phyloP scores from a whole-genome alignment of 192 early-diverging fungal genomes.

The Coemansia sp. region DNA sequence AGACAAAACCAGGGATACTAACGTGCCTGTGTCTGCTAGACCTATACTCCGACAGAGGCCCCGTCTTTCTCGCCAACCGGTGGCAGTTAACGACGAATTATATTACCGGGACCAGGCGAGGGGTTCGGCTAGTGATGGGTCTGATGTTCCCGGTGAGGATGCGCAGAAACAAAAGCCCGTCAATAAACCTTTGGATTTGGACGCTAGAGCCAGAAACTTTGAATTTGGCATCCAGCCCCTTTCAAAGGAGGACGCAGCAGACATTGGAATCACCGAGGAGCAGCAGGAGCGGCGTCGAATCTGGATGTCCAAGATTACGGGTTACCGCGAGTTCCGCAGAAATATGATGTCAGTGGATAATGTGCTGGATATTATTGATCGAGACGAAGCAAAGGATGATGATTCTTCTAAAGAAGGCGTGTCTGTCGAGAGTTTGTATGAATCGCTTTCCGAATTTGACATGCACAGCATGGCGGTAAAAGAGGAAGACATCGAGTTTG shows the following conservation, averaged over 20 bases:
- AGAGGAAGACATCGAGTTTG: constrained; percentile 39
- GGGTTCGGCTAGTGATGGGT: neutral
- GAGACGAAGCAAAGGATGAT: neutral
- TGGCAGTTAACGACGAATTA: no score
- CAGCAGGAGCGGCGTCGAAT: constrained; percentile 40
- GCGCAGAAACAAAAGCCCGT: neutral
- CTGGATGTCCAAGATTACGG: constrained; percentile 46
- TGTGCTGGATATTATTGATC: constrained; percentile 20
- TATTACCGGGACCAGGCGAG: neutral
- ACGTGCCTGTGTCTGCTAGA: neutral
- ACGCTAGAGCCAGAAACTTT: neutral
- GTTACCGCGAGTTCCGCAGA: constrained; percentile 36
- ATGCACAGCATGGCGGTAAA: neutral
- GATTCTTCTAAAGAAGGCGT: neutral
- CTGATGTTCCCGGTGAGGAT: neutral
- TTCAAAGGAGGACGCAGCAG: constrained; percentile 20
- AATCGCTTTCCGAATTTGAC: neutral
- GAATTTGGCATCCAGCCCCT: constrained; percentile 16
- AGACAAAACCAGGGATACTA: neutral
- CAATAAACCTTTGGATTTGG: neutral
- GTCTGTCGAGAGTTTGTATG: neutral
- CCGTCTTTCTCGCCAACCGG: constrained; percentile 14
- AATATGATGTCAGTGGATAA: constrained; percentile 36
- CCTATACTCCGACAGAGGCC: constrained; percentile 21
- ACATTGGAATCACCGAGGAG: constrained; percentile 34